Evolutionary conservation across 371 early-diverging fungal species (phyloP).

Genomic region (Mortierella sp.): DNA sequence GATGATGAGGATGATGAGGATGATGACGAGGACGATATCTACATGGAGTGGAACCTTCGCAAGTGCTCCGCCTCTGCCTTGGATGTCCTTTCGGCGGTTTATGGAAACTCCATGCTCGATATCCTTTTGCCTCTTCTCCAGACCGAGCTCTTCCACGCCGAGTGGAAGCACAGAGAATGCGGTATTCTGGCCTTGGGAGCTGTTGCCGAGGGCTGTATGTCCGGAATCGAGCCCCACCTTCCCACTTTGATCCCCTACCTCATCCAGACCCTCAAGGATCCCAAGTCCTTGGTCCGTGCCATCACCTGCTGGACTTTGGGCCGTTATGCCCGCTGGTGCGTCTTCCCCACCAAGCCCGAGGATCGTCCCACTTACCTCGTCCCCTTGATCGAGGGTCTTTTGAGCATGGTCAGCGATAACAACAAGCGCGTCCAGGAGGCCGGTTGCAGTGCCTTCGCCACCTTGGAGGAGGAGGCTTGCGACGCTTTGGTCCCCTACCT

Average conservation of each 20-base stretch:
- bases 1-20: conserved; percentile 89
- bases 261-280: conserved; percentile 81
- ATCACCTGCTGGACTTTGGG: conserved; percentile 98
- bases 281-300: conserved; percentile 93
- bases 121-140: conserved; percentile 90
- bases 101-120: conserved; percentile 83
- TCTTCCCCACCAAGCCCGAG: conserved; percentile 70
- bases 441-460: conserved; percentile 94
- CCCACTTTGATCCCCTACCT: conserved; percentile 90
- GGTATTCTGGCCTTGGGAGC: conserved; percentile 98
- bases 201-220: conserved; percentile 93
- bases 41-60: conserved; percentile 95
- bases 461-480: conserved; percentile 90
- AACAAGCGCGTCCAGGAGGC: conserved; percentile 97
- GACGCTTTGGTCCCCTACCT: conserved; percentile 86
- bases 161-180: conserved; percentile 94
- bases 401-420: conserved; percentile 85
- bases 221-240: conserved; percentile 91
- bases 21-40: conserved; percentile 91
- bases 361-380: conserved; percentile 80
- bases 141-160: conserved; percentile 78
- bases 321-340: conserved; percentile 91
- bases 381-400: conserved; percentile 84
- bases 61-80: conserved; percentile 98
- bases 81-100: conserved; percentile 92